Evolutionary conservation across 2,329 filamentous ascomycete species (phyloP).

Genomic region (Botrytis pseudocinerea): DNA sequence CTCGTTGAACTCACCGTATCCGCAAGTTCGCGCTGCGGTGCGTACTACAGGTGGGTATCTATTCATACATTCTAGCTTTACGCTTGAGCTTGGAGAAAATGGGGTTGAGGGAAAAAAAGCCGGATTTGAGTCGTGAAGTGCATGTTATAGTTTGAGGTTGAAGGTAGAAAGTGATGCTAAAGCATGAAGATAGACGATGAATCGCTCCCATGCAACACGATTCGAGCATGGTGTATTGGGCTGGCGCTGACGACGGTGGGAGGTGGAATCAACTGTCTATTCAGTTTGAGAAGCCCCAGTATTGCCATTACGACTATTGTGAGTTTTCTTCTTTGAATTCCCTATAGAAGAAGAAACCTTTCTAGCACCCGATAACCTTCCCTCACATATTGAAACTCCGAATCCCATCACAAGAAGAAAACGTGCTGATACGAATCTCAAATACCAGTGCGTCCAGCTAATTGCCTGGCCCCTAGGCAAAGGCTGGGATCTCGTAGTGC

Average conservation of each 20-base stretch:
- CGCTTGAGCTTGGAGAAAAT: no score
- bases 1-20: constrained; percentile 29
- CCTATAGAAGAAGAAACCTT: not conserved
- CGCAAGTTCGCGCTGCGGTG: constrained; percentile 54
- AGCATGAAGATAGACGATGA: not conserved
- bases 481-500: constrained; percentile 36
- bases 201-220: constrained; percentile 52
- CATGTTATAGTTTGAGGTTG: fast-evolving
- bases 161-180: not conserved
- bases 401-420: not conserved
- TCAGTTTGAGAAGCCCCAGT: constrained; percentile 28
- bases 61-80: constrained; percentile 43
- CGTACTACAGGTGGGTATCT: constrained; percentile 61
- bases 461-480: not conserved
- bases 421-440: not conserved
- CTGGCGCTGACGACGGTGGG: constrained; percentile 30
- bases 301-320: constrained; percentile 28
- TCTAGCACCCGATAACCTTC: not conserved
- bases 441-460: constrained; percentile 35
- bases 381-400: not conserved
- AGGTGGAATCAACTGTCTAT: constrained; percentile 27
- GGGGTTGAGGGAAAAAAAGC: no score
- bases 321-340: constrained; percentile 21
- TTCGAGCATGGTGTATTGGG: constrained; percentile 54
- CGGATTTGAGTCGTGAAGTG: fast-evolving